A percentile compares a stretch with the other conserved stretches of the same genome.
Evolutionary conservation across 108 stramenopile species (phyloP).

Genomic region (Pseudonitzschia pungens): DNA sequence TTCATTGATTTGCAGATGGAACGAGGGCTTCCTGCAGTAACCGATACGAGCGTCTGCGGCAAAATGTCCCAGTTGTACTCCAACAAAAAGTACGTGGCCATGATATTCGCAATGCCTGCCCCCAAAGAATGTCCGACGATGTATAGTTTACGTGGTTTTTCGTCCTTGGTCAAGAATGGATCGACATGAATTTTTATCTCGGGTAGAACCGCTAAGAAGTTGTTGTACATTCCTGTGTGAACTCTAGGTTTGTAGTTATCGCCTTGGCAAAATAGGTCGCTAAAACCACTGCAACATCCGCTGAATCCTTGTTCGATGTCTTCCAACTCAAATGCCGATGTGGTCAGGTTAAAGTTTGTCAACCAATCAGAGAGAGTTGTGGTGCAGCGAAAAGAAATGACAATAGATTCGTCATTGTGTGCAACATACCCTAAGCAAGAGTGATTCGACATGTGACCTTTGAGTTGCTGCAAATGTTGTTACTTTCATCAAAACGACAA

Average conservation of each 20-base stretch:
- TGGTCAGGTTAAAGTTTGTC: constrained; percentile 45
- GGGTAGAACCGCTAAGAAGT: constrained; percentile 44
- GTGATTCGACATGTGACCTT: background rate
- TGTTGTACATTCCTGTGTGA: constrained; percentile 65
- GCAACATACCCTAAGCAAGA: constrained; percentile 39
- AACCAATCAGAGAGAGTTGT: constrained; percentile 59
- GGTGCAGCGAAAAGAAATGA: constrained; percentile 52
- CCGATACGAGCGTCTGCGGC: constrained; percentile 42
- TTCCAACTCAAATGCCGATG: constrained; percentile 48
- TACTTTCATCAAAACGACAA: background rate
- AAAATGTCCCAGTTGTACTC: constrained; percentile 45
- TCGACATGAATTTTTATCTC: constrained; percentile 46
- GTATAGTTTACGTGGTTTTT: constrained; percentile 51
- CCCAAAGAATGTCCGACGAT: constrained; percentile 62
- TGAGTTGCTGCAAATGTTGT: background rate
- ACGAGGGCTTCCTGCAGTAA: constrained; percentile 63
- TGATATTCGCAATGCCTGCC: constrained; percentile 61
- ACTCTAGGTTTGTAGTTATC: constrained; percentile 40
- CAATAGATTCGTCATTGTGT: constrained; percentile 60
- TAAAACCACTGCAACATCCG: constrained; percentile 32
- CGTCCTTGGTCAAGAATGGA: constrained; percentile 31
- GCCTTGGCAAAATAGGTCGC: constrained; percentile 33
- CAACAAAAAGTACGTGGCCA: constrained; percentile 51
- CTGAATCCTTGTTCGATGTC: constrained; percentile 34
- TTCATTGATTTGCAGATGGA: constrained; percentile 39